Evolutionary conservation across 1,139 yeast species (phyloP), one percentile per base, ranked within the genome.

Genomic region (Candida anutae): DNA sequence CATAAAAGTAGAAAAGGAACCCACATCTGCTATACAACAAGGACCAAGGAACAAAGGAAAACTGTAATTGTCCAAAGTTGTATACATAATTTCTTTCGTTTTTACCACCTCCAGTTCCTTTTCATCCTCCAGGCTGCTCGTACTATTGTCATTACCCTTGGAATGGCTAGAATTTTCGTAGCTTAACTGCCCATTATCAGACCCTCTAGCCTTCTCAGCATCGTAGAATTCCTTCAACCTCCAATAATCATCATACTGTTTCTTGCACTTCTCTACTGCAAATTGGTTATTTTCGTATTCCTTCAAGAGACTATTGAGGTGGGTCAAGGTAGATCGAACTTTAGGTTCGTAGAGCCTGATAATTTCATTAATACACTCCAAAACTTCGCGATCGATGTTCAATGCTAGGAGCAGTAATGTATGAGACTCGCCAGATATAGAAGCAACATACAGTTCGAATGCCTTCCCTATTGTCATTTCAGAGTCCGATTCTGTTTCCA

Each of bases 1-100:
- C 8, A 65, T 28, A 16, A 62, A 45, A 2, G 30, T 23, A 4
- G 49, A 35, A 13, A 65, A 42, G 8, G 34, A 40, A 3, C 36
- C 37, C 4, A 33, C 23, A 6, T 42, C 32, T n/a, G 32, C 30
- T 6, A 58, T 32, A 13, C 34, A 35, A 1, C 44, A 38, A 0
- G 62, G 46, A 1, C 69, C 69, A 3, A 64, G 24, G 5, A 28
- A 32, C 8, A 63, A 31, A 0, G 72, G 72, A 31, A 61, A 62
- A 4, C 41, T 42, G 33, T 55, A 45, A 17, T 33, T 38, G 25
- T 26, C 28, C 13, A 28, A 36, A 15, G 25, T 22, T 4, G 28
- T 20, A 4, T 19, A 16, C 13, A 17, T 8, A 17, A 12, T 15
- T 15, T 20, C 14, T 19, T 11, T 9, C 30, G 33, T 22, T 23